A percentile compares a stretch with the other conserved stretches of the same genome.
Conservation (phyloP, 306 rosid species). For the Biancaea sappan region DNA sequence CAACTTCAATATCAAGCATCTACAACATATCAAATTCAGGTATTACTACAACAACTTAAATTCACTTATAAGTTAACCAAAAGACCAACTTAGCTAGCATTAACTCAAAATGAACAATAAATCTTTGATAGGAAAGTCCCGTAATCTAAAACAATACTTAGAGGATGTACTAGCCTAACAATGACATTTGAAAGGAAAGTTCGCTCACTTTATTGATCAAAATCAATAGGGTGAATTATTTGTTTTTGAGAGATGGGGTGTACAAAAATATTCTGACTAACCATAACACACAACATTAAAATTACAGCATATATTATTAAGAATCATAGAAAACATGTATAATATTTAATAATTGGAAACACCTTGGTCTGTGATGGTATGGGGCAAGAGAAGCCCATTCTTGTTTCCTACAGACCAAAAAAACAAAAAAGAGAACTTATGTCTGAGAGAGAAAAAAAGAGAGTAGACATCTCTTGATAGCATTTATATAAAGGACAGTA, state of each 20-base stretch:
- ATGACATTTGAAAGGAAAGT: neutral
- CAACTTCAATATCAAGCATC: neutral
- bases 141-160: neutral
- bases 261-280: slow-evolving; percentile 12
- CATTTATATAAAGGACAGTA: neutral
- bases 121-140: neutral
- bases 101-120: neutral
- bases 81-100: neutral
- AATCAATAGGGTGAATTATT: neutral
- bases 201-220: neutral
- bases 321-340: too few relatives aligned
- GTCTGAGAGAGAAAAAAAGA: neutral
- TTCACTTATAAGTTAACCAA: neutral
- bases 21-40: neutral
- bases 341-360: too few relatives aligned
- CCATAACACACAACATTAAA: slow-evolving; percentile 17
- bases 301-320: neutral
- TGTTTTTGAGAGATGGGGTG: neutral
- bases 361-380: too few relatives aligned
- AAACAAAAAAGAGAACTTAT: too few relatives aligned
- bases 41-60: neutral
- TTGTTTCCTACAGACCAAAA: slow-evolving; percentile 53
- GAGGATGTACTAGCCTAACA: slow-evolving; percentile 8
- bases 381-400: too few relatives aligned
- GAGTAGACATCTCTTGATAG: neutral